Evolutionary conservation across 1,284 basidiomycete species (phyloP), one percentile per base, ranked within the genome.

Genomic region (Pseudozyma hubeiensis): DNA sequence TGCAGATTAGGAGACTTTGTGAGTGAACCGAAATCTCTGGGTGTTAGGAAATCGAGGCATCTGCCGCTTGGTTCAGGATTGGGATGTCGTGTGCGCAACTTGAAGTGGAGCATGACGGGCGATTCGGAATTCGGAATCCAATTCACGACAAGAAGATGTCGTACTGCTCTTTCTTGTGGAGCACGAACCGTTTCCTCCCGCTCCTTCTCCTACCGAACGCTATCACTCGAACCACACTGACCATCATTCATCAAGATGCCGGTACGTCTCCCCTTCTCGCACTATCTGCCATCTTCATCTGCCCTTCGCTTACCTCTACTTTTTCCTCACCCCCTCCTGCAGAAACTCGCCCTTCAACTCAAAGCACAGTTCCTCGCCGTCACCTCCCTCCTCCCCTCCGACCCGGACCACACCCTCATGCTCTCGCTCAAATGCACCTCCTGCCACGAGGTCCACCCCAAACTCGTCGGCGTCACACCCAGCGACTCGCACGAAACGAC

Each of bases 391-490:
- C 58, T 63, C 9, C 82, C 82, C 5, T 39, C 64, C 6, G 75
- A 77, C 41, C 75, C 73, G n/a, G 79, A 82, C 34, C 63, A 77
- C 49, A 70, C 69, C 6, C 55, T 84, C 3, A 74, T 83, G 65
- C 41, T 81, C 19, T 53, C 46, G 11, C 60, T 78, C 31, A 81
- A 82, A 65, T 84, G 82, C 65, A 80, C 73, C 5, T 76, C 75
- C 7, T 84, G 82, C 50, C 81, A 81, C 41, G 82, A 84, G 53
- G 57, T 53, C 19, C 82, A 84, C 43, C 49, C 78, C 29, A 82
- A 81, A 33, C 31, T 68, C 3, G 79, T 84, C 2, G 75, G 78
- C 3, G 55, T 84, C 29, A 70, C 69, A 10, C 72, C 76, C 1
- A 49, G 45, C 8, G 77, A 80, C 24, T 64, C 77, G 40, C 57